These are phyloP conservation scores for Calonectria pseudoreteaudii DNA, from an alignment of 2,329 filamentous ascomycete genomes.

Conservation along the genomic window DNA sequence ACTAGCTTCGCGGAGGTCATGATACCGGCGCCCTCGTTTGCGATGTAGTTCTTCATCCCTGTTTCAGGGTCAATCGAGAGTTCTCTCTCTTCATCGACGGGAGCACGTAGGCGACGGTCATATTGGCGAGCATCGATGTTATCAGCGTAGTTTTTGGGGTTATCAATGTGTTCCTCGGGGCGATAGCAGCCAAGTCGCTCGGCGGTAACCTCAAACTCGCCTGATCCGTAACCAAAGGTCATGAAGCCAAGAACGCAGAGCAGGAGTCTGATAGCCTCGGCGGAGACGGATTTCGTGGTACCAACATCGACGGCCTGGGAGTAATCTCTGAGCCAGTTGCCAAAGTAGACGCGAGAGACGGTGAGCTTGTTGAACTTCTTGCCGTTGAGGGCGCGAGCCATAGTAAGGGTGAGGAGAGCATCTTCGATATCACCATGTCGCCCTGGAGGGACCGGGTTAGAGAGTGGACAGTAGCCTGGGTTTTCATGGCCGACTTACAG, in stretches of 20 bases:
- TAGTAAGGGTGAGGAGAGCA: constrained; percentile 79
- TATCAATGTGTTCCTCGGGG: constrained; percentile 81
- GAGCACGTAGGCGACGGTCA: constrained; percentile 82
- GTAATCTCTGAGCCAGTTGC: constrained; percentile 95
- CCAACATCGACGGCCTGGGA: constrained; percentile 94
- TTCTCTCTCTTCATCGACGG: constrained; percentile 82
- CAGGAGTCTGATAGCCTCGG: constrained; percentile 89
- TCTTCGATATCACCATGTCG: constrained; percentile 95
- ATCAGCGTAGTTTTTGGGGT: constrained; percentile 90
- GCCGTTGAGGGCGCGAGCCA: constrained; percentile 63
- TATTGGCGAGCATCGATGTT: constrained; percentile 88
- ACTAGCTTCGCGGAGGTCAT: constrained; percentile 86
- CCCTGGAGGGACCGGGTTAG: constrained; percentile 59
- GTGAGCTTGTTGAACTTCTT: constrained; percentile 92
- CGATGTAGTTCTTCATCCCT: constrained; percentile 94
- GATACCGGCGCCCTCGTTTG: constrained; percentile 82
- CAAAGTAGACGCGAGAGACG: constrained; percentile 93
- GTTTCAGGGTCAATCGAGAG: constrained; percentile 80
- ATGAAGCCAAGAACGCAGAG: constrained; percentile 92
- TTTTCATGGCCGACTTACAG: constrained; percentile 61
- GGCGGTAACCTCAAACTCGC: constrained; percentile 85
- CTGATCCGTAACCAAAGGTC: constrained; percentile 86
- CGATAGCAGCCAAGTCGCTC: constrained; percentile 87
- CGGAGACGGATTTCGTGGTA: constrained; percentile 89
- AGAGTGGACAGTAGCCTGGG: neutral